Percentiles rank a stretch among this genome's conserved stretches.
Conservation (phyloP, 768 basidiomycete genomes). For the Lactifluus pinguis region DNA sequence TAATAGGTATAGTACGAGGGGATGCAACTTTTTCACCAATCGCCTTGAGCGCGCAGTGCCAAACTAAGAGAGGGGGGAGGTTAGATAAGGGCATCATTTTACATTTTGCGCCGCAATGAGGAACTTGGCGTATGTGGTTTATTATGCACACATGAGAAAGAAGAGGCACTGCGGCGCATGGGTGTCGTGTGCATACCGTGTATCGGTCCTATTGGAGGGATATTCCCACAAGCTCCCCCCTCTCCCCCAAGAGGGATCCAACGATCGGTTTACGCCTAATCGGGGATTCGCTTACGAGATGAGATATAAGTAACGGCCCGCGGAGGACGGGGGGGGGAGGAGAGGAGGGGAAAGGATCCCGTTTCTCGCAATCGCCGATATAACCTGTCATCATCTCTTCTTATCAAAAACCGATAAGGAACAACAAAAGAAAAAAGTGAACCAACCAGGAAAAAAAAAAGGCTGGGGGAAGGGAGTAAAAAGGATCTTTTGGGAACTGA, state of each 20-base stretch:
- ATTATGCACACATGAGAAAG: not conserved
- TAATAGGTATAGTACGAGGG: not conserved
- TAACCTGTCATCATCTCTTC: too few species aligned
- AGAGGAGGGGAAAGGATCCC: too few species aligned
- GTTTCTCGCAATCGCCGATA: not conserved
- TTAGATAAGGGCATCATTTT: slow-evolving; percentile 1
- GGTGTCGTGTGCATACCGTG: not conserved
- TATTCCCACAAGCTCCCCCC: not conserved
- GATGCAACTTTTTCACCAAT: not conserved
- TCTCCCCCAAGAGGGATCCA: not conserved
- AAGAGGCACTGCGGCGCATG: not conserved
- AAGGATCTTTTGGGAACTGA: not conserved
- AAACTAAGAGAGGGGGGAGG: not conserved
- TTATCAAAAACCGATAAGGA: not conserved
- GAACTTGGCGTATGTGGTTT: not conserved
- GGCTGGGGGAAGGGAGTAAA: not conserved
- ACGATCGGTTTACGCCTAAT: not conserved
- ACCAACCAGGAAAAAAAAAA: not conserved
- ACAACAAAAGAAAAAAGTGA: not conserved
- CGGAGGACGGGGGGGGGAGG: not conserved
- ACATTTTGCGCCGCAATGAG: slow-evolving; percentile 8
- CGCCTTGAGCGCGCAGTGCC: not conserved
- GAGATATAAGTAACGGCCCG: slow-evolving; percentile 8
- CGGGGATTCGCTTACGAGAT: slow-evolving; percentile 3
- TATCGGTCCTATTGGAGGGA: not conserved